Percentiles rank a stretch among this genome's conserved stretches.
Evolutionary conservation across 345 rosid species (phyloP).

Genomic region (Populus ilicifolia): DNA sequence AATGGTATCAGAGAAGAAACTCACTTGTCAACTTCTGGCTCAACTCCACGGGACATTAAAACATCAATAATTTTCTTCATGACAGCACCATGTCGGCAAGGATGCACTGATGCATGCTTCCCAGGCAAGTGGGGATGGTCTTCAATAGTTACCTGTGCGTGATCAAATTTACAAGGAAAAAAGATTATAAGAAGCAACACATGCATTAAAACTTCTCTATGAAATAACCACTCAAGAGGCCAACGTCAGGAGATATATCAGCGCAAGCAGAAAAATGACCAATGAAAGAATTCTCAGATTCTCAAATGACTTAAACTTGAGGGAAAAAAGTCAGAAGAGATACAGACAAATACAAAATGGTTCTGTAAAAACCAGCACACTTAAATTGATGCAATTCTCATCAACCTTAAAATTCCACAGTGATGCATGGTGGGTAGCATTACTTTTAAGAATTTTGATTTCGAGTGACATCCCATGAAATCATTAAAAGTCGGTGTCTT

Average conservation of each 20-base stretch:
- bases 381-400: background rate
- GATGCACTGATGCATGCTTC: conserved; percentile 98
- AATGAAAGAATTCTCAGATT: background rate
- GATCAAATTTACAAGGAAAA: background rate
- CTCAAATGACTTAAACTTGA: background rate
- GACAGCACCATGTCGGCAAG: conserved; percentile 97
- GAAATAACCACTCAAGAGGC: background rate
- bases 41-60: conserved; percentile 89
- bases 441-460: background rate
- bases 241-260: background rate
- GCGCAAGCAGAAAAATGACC: background rate
- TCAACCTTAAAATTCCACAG: background rate
- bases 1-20: background rate
- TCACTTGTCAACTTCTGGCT: conserved; percentile 99
- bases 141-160: conserved; percentile 80
- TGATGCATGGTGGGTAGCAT: background rate
- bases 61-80: conserved; percentile 99
- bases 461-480: background rate
- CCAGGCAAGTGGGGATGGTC: conserved; percentile 98
- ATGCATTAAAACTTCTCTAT: background rate
- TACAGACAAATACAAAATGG: background rate
- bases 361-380: background rate
- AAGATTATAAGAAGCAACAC: background rate
- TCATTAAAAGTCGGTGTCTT: background rate
- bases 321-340: background rate